Evolutionary conservation across 2,329 filamentous ascomycete species (phyloP).

Genomic region (Microdochium nivale): DNA sequence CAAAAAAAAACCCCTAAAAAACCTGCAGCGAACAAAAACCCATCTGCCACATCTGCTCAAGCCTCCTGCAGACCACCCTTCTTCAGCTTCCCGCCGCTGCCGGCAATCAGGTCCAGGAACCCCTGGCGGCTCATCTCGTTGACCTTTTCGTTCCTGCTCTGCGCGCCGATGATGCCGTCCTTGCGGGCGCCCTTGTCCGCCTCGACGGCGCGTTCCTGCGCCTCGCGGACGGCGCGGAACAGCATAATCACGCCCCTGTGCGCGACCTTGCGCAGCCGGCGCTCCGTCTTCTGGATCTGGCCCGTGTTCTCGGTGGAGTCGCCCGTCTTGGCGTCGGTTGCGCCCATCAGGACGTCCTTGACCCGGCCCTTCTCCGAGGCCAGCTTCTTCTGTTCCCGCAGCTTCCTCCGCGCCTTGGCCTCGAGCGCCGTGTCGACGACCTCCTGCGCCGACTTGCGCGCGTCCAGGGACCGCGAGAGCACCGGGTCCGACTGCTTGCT

Average conservation of each 20-base stretch:
- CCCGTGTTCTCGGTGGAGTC: slow-evolving; percentile 37
- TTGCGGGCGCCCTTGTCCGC: slow-evolving; percentile 62
- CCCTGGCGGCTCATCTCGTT: slow-evolving; percentile 97
- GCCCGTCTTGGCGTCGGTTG: slow-evolving; percentile 26
- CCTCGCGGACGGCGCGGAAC: slow-evolving; percentile 90
- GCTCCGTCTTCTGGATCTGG: slow-evolving; percentile 62
- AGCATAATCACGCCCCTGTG: slow-evolving; percentile 92
- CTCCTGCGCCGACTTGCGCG: slow-evolving; percentile 62
- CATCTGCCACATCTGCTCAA: not conserved
- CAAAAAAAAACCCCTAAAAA: too few species aligned
- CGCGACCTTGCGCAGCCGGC: slow-evolving; percentile 73
- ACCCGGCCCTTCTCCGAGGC: slow-evolving; percentile 82
- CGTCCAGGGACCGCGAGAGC: slow-evolving; percentile 72
- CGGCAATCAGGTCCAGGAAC: slow-evolving; percentile 82
- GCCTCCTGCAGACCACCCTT: slow-evolving; percentile 52
- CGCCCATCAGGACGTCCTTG: slow-evolving; percentile 68
- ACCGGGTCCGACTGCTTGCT: slow-evolving; percentile 82
- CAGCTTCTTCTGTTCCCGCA: slow-evolving; percentile 71
- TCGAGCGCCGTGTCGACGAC: slow-evolving; percentile 72
- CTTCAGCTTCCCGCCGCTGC: slow-evolving; percentile 50
- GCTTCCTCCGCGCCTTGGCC: slow-evolving; percentile 66
- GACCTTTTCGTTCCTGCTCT: slow-evolving; percentile 74
- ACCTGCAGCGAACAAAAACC: too few species aligned
- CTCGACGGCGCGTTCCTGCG: slow-evolving; percentile 80
- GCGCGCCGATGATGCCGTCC: slow-evolving; percentile 69